These are phyloP conservation scores for Kodamaea plutei DNA, from an alignment of 1,139 yeast genomes.

Conservation along the genomic window DNA sequence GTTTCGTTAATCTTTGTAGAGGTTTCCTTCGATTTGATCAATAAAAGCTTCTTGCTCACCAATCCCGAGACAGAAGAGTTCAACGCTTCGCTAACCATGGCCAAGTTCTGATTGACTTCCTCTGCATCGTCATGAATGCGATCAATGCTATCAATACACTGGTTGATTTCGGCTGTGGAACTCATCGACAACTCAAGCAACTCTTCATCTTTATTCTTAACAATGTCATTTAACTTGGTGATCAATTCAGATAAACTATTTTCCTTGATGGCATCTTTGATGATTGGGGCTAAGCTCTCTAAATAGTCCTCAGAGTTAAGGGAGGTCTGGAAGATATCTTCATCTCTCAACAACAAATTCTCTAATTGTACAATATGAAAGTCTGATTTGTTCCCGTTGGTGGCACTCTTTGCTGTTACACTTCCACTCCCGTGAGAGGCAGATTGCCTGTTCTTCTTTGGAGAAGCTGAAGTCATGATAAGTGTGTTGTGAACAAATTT, in stretches of 20 bases:
- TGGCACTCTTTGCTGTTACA: background rate
- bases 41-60: conserved; percentile 52
- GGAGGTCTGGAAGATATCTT: conserved; percentile 46
- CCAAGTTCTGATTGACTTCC: conserved; percentile 49
- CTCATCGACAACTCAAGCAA: conserved; percentile 58
- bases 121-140: conserved; percentile 53
- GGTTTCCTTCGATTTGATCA: conserved; percentile 55
- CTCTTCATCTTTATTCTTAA: conserved; percentile 58
- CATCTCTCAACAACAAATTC: conserved; percentile 39
- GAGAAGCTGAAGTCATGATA: too few species aligned
- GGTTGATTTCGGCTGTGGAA: conserved; percentile 56
- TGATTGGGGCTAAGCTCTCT: conserved; percentile 78
- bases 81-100: conserved; percentile 48
- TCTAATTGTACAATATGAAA: conserved; percentile 36
- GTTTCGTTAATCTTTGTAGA: conserved; percentile 62
- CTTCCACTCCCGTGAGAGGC: background rate
- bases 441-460: background rate
- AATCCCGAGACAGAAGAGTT: conserved; percentile 63
- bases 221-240: conserved; percentile 52
- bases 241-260: conserved; percentile 57
- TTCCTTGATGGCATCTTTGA: conserved; percentile 59
- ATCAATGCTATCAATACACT: conserved; percentile 52
- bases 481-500: too few species aligned
- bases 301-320: conserved; percentile 65
- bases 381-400: conserved; percentile 5